These are phyloP conservation scores for Dentipellis fragilis DNA, from an alignment of 768 basidiomycete species.

Conservation along the genomic window DNA sequence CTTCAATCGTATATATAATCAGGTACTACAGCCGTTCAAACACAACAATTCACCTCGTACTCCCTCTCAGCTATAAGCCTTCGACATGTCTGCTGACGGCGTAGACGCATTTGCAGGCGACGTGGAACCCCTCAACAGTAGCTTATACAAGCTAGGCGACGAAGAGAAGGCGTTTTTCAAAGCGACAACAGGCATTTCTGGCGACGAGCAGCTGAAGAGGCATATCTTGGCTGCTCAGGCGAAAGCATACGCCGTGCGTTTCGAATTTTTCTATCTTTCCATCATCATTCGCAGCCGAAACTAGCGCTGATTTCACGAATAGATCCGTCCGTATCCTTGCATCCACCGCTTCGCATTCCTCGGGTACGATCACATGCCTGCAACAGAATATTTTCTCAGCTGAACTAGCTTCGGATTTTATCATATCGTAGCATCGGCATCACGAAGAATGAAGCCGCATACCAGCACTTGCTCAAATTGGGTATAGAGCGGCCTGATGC, in stretches of 20 bases:
- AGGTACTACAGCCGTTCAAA: no score
- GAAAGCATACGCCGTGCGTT: not conserved
- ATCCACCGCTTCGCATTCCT: not conserved
- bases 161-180: not conserved
- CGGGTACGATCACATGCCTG: not conserved
- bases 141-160: not conserved
- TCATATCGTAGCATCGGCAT: not conserved
- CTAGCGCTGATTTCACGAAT: not conserved
- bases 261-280: not conserved
- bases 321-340: not conserved
- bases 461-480: not conserved
- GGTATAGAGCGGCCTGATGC: not conserved
- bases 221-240: not conserved
- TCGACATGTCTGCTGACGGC: no score
- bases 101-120: no score
- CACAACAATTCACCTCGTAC: no score
- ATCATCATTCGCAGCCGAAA: not conserved
- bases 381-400: not conserved
- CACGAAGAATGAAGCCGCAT: not conserved
- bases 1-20: no score
- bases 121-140: no score
- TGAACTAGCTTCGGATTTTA: not conserved
- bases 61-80: no score
- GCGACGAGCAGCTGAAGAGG: not conserved
- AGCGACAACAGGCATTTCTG: not conserved